Base-by-base conservation (phyloP, 2,329 filamentous ascomycete species). In the Scytalidium sp. region DNA sequence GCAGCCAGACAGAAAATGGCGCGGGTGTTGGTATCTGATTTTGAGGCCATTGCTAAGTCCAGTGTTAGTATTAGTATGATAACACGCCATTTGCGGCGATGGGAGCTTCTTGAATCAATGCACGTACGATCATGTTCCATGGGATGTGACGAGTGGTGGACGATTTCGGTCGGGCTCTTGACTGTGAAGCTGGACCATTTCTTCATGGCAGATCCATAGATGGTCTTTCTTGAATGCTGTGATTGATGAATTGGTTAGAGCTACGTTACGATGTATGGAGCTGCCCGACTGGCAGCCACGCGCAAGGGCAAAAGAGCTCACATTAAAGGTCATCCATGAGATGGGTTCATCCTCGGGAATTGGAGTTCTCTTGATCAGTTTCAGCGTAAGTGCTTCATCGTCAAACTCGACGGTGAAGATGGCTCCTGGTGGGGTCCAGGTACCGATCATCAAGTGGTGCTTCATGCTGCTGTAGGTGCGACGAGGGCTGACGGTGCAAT, bases 161-260 rank as follows among this genome's bases (percentile, higher is more conserved):
- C 71, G 56, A 96, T 94, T 45, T 90, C 82, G 2, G 82, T 85
- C 2, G 90, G 87, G 58, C 81, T 85, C 60, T 85, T 81, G 61
- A 95, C 87, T 42, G 83, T 75, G 68, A 89, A 93, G 66, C 87
- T 91, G 45, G 86, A 86, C 89, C 90, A 96, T 67, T 91, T 93
- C 77, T 96, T 96, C 89, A 94, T 94, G 53, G 89, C 88, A 3
- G 90, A 85, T 61, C 90, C 90, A 68, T 96, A 96, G 53, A 96
- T 85, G 66, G 88, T 87, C 70, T 90, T 93, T 64, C 86, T 88
- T 54, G 79, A 74, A 70, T 95, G 89, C 85, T 93, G 64, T 47
- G 50, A 3, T 51, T 15, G 49, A 52, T n/a, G 47, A 23, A 44
- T 62, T 44, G 61, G 60, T 53, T 45, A 55, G 42, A 50, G 40